A percentile compares a stretch with the other conserved stretches of the same genome.
These are phyloP conservation scores for Glomus cerebriforme DNA, from an alignment of 192 early-diverging fungal genomes.

Conservation along the genomic window DNA sequence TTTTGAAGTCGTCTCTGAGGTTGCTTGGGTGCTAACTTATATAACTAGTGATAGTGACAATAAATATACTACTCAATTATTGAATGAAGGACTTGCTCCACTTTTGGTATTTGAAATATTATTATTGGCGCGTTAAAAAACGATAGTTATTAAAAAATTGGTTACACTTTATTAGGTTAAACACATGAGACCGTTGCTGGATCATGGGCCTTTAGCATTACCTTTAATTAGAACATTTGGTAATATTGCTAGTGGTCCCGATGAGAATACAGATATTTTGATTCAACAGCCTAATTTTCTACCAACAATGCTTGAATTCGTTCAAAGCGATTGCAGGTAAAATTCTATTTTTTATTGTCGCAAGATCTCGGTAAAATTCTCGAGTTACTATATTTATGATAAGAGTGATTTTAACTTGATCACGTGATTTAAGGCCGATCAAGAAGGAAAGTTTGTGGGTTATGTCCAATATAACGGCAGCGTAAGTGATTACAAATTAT, in stretches of 20 bases:
- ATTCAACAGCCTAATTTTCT: conserved; percentile 55
- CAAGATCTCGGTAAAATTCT: too few relatives aligned
- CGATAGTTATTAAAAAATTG: background rate
- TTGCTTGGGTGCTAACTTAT: conserved; percentile 69
- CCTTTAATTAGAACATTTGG: conserved; percentile 68
- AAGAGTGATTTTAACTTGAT: background rate
- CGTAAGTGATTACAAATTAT: conserved; percentile 29
- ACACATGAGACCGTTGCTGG: conserved; percentile 41
- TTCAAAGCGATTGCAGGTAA: conserved; percentile 57
- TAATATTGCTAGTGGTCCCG: conserved; percentile 66
- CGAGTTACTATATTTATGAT: background rate
- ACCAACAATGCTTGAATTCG: conserved; percentile 41
- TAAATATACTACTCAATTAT: conserved; percentile 48
- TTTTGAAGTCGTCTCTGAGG: conserved; percentile 58
- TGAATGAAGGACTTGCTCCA: conserved; percentile 40
- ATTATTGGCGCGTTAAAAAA: background rate
- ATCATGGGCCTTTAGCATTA: conserved; percentile 46
- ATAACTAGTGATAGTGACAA: conserved; percentile 54
- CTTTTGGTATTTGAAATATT: conserved; percentile 27
- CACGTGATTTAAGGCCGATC: conserved; percentile 46
- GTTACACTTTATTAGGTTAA: conserved; percentile 37
- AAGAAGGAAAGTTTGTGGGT: conserved; percentile 76
- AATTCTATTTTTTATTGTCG: too few relatives aligned
- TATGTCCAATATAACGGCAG: conserved; percentile 68
- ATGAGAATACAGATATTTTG: conserved; percentile 55